These are phyloP conservation scores for Elaeagnus macrophylla DNA, from an alignment of 306 rosid genomes.

Conservation along the genomic window DNA sequence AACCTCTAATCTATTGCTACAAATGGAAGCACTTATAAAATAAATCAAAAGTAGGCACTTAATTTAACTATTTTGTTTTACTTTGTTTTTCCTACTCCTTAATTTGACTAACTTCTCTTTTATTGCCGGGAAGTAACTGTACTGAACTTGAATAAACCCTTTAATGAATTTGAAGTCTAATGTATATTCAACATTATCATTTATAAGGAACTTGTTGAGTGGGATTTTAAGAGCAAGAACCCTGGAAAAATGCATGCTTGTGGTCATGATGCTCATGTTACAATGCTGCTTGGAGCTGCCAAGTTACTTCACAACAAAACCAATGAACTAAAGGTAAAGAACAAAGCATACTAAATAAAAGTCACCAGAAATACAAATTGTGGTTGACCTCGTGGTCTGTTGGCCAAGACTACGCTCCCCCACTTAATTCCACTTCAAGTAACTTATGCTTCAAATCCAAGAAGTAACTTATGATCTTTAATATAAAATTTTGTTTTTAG, in stretches of 20 bases:
- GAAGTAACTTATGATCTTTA: too few relatives aligned
- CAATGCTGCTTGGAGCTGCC: slow-evolving; percentile 65
- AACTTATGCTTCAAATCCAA: too few relatives aligned
- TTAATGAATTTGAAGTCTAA: neutral
- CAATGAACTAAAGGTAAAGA: slow-evolving; percentile 31
- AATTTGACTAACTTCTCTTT: neutral
- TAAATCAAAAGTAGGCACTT: too few relatives aligned
- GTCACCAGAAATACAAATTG: too few relatives aligned
- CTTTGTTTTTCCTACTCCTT: too few relatives aligned
- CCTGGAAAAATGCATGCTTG: slow-evolving; percentile 57
- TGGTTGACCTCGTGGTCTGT: too few relatives aligned
- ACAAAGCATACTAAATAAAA: neutral
- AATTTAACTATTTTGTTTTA: neutral
- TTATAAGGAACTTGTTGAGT: slow-evolving; percentile 54
- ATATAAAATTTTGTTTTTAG: slow-evolving; percentile 10
- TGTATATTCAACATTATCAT: neutral
- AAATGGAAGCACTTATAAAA: too few relatives aligned
- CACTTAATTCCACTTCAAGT: too few relatives aligned
- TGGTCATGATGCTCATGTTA: slow-evolving; percentile 52
- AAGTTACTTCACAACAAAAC: slow-evolving; percentile 39
- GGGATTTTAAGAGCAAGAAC: slow-evolving; percentile 57
- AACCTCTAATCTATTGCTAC: too few relatives aligned
- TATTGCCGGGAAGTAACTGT: too few relatives aligned
- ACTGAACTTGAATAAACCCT: neutral
- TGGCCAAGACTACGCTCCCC: too few relatives aligned